Base-by-base conservation (phyloP, 495 filamentous ascomycete species). In the Aspergillus asperescens region DNA sequence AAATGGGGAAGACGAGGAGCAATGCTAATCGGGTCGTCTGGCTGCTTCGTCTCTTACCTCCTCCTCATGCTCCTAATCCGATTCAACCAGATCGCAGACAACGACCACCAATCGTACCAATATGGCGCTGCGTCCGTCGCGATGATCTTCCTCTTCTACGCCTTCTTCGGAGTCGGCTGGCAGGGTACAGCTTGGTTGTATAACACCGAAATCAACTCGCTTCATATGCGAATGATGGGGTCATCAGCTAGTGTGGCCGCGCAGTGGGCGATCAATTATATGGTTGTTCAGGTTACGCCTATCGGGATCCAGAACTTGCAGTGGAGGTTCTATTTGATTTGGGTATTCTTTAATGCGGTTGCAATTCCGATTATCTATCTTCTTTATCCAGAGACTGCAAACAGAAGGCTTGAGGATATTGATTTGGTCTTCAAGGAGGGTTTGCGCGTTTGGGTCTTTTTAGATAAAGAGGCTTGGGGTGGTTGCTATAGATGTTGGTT, bases 211-310 rank as follows among this genome's bases (percentile, higher is more conserved):
- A 75, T 85, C 58, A 82, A 81, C 55, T 71, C 71, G 12, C 71
- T 83, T n/a, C 66, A 64, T 8, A 80, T 80, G 73, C 67, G 81
- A 0, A 77, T 76, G 0, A 78, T 80, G 51, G 80, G 75, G 0
- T 75, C 80, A 0, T 78, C 79, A 0, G 54, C 81, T 5, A 76
- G 67, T 5, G 74, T 79, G 5, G 78, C 75, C 1, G 77, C 75
- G 6, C 79, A 80, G 51, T 81, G 80, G 79, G 71, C 78, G 48
- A 71, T 78, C 61, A 84, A 85, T 56, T 85, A 80, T 55, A 77
- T 79, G 67, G 69, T 84, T 19, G 82, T 84, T 13, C 74, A 82
- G 61, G 77, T 82, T 32, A 86, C 81, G 0, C 81, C 79, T 0
- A 68, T 74, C 20, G 79, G 78, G 19, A 78, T 82, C 53, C 60